phyloP scores from a whole-genome alignment of 768 basidiomycete genomes.

The Thelephora ganbajun region DNA sequence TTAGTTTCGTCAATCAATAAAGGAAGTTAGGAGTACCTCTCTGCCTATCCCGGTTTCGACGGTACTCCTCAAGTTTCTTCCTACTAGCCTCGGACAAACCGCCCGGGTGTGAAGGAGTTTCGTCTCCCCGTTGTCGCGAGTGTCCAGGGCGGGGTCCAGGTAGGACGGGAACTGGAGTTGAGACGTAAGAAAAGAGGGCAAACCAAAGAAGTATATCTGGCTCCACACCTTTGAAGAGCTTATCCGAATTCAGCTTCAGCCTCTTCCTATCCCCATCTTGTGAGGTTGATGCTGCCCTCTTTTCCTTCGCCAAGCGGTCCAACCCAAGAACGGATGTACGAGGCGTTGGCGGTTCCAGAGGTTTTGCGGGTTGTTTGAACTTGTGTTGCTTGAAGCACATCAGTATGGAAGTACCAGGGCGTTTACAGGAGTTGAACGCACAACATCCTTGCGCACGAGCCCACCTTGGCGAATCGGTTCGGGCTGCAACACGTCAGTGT shows the following conservation, averaged over 20 bases:
- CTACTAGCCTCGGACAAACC: slow-evolving; percentile 72
- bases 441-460: slow-evolving; percentile 52
- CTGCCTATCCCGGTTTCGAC: slow-evolving; percentile 55
- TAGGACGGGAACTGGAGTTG: slow-evolving; percentile 59
- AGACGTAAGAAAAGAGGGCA: not conserved
- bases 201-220: not conserved
- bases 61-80: slow-evolving; percentile 62
- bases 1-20: not conserved
- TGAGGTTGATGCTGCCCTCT: slow-evolving; percentile 46
- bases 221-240: slow-evolving; percentile 74
- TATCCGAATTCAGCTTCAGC: slow-evolving; percentile 36
- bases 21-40: slow-evolving; percentile 27
- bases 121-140: slow-evolving; percentile 63
- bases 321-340: slow-evolving; percentile 74
- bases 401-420: slow-evolving; percentile 3
- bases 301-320: slow-evolving; percentile 81
- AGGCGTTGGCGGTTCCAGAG: slow-evolving; percentile 65
- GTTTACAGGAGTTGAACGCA: slow-evolving; percentile 17
- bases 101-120: slow-evolving; percentile 88
- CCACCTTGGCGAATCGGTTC: slow-evolving; percentile 71
- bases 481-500: slow-evolving; percentile 74
- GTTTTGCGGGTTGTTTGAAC: slow-evolving; percentile 63
- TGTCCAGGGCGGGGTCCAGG: slow-evolving; percentile 46
- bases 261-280: slow-evolving; percentile 52
- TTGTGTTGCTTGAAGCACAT: slow-evolving; percentile 46